phyloP scores from a whole-genome alignment of 2,329 filamentous ascomycete species.

The Fusarium protoensiforme region DNA sequence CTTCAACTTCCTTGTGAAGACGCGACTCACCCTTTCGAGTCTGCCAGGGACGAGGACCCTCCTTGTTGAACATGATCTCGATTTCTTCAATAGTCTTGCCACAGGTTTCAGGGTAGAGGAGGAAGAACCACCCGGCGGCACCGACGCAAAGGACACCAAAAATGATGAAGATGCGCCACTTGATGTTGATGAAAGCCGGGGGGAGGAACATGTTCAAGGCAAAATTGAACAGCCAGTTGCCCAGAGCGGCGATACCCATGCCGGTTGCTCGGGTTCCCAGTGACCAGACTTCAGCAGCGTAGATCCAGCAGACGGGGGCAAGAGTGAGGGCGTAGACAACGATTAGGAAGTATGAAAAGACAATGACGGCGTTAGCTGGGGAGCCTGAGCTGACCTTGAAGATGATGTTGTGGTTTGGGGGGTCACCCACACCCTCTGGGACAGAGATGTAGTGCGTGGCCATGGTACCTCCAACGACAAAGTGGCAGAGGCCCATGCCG shows the following conservation, averaged over 20 bases:
- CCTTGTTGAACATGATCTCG: neutral
- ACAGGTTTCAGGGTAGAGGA: neutral
- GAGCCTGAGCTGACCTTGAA: neutral
- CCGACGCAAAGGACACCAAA: neutral
- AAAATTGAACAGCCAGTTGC: slow-evolving; percentile 6
- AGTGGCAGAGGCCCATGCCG: neutral
- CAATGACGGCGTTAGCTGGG: neutral
- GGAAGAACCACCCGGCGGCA: neutral
- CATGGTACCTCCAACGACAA: neutral
- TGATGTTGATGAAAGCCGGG: neutral
- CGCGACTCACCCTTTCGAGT: neutral
- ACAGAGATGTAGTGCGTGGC: neutral
- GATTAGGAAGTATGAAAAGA: neutral
- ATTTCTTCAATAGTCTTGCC: slow-evolving; percentile 5
- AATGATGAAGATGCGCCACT: neutral
- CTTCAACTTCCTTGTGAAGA: neutral
- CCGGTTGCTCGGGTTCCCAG: neutral
- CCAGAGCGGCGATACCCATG: neutral
- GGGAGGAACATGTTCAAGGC: neutral
- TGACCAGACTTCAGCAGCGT: neutral
- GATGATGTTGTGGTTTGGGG: neutral
- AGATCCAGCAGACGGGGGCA: slow-evolving; percentile 4
- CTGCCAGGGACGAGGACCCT: neutral
- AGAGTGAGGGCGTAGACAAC: neutral
- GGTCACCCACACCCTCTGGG: neutral